Base-by-base conservation (phyloP, 352 stramenopile genomes). In the Elongisporangium senticosum region DNA sequence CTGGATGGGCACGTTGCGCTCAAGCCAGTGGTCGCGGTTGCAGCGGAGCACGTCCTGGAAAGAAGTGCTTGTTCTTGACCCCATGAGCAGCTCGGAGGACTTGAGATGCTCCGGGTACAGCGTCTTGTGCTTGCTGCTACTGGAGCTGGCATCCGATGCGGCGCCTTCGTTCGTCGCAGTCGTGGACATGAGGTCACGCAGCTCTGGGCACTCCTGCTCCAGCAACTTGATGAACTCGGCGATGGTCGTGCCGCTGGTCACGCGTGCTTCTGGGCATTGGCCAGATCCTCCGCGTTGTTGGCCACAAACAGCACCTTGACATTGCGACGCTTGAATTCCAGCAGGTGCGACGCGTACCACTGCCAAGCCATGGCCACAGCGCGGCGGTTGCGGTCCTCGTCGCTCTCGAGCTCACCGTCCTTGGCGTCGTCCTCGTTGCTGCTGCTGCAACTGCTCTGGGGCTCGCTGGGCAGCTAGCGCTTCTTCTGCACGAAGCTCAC, bases 1-100 rank as follows among this genome's bases (percentile, higher is more conserved):
- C 56, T 91, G 79, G 62, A 91, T 88, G n/a, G 91, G 56, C 40
- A 93, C 83, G 49, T 88, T 72, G 51, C 80, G 88, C 62, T 93
- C 83, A 7, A 90, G 64, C 72, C 82, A 94, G 61, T 95, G 81
- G 61, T 95, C 85, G 13, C 84, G 69, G 53, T 97, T 96, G 64
- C 82, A 91, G 23, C 91, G 81, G 47, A 97, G 77, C 1, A 89
- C 93, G 17, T 88, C 92, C 66, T 97, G 90, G 57, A n/a, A 96
- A 93, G 47, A 93, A 92, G 19, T 77, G 67, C 59, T 90, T 90
- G 68, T 88, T 91, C 65, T 91, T 93, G 54, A 96, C 90, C 88
- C 88, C 0, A 79, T 69, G 15, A 91, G 70, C n/a, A 96, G 58
- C 33, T 94, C 83, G 20, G 82, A 87, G 55, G 89, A 80, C 13